These are phyloP conservation scores for Botryotinia convoluta DNA, from an alignment of 2,329 filamentous ascomycete genomes.

Conservation along the genomic window DNA sequence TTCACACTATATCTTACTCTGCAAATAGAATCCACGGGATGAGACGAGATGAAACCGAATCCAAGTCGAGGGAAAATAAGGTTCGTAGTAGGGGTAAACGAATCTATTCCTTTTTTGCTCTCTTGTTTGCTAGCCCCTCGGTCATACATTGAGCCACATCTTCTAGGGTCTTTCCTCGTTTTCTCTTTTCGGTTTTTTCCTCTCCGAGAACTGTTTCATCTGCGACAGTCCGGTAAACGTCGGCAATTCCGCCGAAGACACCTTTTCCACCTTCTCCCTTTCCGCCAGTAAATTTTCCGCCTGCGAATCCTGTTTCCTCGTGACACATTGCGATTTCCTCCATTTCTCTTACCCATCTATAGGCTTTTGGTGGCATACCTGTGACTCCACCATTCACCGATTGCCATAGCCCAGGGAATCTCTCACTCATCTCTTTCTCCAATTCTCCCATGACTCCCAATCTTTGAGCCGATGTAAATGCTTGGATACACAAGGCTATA, in stretches of 20 bases:
- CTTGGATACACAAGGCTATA: constrained; percentile 66
- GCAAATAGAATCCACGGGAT: not conserved
- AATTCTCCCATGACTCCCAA: constrained; percentile 63
- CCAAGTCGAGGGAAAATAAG: not conserved
- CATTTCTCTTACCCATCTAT: constrained; percentile 77
- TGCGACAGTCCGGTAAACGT: constrained; percentile 59
- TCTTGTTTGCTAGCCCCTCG: constrained; percentile 49
- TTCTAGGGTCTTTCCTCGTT: constrained; percentile 54
- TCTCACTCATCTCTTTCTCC: constrained; percentile 51
- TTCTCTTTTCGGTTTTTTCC: constrained; percentile 56
- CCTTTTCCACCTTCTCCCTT: constrained; percentile 37
- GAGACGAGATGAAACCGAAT: constrained; percentile 10
- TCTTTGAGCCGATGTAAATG: constrained; percentile 64
- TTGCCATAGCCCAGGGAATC: constrained; percentile 48
- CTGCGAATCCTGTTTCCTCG: constrained; percentile 61
- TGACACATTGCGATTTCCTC: constrained; percentile 69
- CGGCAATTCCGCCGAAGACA: constrained; percentile 59
- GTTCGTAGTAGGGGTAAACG: not conserved
- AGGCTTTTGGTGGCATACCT: constrained; percentile 69
- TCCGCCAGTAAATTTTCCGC: constrained; percentile 26
- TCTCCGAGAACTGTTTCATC: constrained; percentile 58
- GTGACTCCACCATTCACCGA: constrained; percentile 52
- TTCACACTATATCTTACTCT: not conserved
- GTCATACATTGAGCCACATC: constrained; percentile 53
- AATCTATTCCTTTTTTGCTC: constrained; percentile 38